Percentiles rank a stretch among this genome's conserved stretches.
These are phyloP conservation scores for Agaricus subrufescens DNA, from an alignment of 768 basidiomycete genomes.

Conservation along the genomic window DNA sequence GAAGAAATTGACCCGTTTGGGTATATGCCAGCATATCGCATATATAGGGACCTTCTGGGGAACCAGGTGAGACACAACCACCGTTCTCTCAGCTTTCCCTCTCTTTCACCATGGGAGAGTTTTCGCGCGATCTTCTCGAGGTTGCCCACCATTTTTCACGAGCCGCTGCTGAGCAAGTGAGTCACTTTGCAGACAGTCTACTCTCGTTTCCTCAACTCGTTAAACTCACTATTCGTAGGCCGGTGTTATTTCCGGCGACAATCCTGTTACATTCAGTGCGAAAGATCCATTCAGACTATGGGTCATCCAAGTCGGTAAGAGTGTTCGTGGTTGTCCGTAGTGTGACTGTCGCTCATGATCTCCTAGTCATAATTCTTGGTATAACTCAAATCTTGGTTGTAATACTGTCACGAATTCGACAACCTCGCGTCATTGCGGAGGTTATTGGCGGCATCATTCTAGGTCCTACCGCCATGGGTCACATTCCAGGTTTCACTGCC, in stretches of 20 bases:
- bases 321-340: background rate
- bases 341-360: background rate
- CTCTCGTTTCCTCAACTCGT: background rate
- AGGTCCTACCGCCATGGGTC: constrained; percentile 74
- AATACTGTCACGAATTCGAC: constrained; percentile 62
- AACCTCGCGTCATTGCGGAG: constrained; percentile 93
- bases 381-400: constrained; percentile 74
- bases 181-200: constrained; percentile 8
- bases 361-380: constrained; percentile 69
- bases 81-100: background rate
- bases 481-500: constrained; percentile 66
- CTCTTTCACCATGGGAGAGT: constrained; percentile 40
- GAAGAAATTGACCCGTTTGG: background rate
- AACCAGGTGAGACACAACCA: background rate
- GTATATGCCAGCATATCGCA: background rate
- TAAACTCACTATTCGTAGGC: constrained; percentile 38
- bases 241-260: constrained; percentile 72
- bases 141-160: constrained; percentile 30
- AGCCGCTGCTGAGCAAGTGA: constrained; percentile 45
- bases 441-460: constrained; percentile 88
- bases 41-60: background rate
- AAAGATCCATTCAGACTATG: constrained; percentile 71
- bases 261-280: constrained; percentile 59
- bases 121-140: constrained; percentile 30
- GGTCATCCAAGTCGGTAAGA: constrained; percentile 70